Conservation (phyloP, 176 grass and related monocot species). For the Raddia guianensis region DNA sequence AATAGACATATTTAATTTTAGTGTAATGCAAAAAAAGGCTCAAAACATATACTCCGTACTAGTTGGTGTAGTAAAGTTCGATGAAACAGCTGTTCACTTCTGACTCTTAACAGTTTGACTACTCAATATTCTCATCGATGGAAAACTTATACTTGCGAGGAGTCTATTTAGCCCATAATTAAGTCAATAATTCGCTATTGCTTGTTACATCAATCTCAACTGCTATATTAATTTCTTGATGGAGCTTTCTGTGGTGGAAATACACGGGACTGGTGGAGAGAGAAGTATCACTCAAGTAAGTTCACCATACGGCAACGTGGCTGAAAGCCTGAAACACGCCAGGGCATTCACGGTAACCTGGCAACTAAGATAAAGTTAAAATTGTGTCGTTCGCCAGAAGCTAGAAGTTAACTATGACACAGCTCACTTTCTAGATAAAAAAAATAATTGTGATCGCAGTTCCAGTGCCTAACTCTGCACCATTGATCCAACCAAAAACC, state of each 20-base stretch:
- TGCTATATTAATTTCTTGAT: conserved; percentile 33
- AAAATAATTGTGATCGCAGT: not conserved
- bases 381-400: conserved; percentile 11
- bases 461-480: conserved; percentile 12
- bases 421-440: not conserved
- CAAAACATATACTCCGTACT: too few species aligned
- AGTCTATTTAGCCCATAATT: not conserved
- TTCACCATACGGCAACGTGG: conserved; percentile 32
- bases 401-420: not conserved
- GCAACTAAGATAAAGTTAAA: conserved; percentile 25
- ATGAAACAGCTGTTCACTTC: not conserved
- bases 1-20: too few species aligned
- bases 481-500: not conserved
- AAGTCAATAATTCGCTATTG: conserved; percentile 1
- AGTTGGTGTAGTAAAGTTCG: not conserved
- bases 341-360: conserved; percentile 20
- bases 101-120: not conserved
- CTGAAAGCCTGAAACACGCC: conserved; percentile 23
- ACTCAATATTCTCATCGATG: not conserved
- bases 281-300: not conserved
- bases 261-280: conserved; percentile 3
- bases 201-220: conserved; percentile 36
- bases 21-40: too few species aligned
- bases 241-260: conserved; percentile 48
- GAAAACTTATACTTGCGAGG: not conserved